Evolutionary conservation across 148 eudicot genomes (phyloP), one percentile per base, ranked within the genome.

Genomic region (Fagopyrum esculentum): DNA sequence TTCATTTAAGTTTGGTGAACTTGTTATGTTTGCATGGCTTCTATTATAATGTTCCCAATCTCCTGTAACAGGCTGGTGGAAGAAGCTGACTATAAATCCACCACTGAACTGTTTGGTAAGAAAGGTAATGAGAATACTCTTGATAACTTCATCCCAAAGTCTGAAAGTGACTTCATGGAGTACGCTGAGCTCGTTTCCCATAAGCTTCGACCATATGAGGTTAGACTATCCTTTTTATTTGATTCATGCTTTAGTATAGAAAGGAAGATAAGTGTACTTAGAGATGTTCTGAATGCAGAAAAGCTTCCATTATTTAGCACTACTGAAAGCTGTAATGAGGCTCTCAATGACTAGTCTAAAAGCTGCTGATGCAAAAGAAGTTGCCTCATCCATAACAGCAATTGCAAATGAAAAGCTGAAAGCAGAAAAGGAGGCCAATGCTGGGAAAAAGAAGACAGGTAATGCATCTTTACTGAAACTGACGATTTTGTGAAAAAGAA

Each of bases 361-460:
- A 89, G 98, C 92, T 2, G 85, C 93, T 78, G 97, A 94, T 82
- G 97, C 97, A 30, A 94, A 94, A 82, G 98, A 94, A 46, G 81
- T 94, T 79, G 88, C 96, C 55, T 89, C 98, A 50, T 94, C 98
- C 9, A 82, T 92, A 43, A 84, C 93, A 73, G 98, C 98, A 54
- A 87, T 94, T 81, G 96, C 98, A 73, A 94, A 94, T 81, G 98
- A 94, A 77, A 94, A 94, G 85, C 66, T 94, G 17, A 94, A 91
- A 81, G 96, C 96, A 51, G 98, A 92, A 79, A 94, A 94, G 77
- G 98, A 94, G 84, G 97, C 98, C 74, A 90, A 86, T 84, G 93
- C 92, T 80, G 93, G 98, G 54, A 94, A 90, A 88, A 94, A 94
- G 96, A 92, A 94, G 89, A 83, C 88, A 85, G 98, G 98, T 93